Percentiles rank a stretch among this genome's conserved stretches.
Evolutionary conservation across 2,329 filamentous ascomycete species (phyloP).

Genomic region (Alternaria ethzedia): DNA sequence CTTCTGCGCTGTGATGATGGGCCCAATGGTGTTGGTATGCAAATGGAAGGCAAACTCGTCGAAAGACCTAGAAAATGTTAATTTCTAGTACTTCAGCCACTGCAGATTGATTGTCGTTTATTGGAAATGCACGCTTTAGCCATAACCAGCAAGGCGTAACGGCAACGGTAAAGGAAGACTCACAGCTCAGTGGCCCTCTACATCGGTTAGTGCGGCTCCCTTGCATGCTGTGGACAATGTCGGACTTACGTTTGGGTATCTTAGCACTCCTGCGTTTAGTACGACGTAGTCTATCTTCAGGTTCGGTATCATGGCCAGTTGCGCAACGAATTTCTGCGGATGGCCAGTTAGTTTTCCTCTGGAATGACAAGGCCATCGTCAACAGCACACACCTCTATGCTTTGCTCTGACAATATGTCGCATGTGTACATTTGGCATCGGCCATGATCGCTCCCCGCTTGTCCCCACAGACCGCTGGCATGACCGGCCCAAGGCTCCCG

Average conservation of each 20-base stretch:
- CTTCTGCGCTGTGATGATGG: conserved; percentile 63
- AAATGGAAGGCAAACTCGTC: conserved; percentile 62
- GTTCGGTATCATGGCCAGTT: conserved; percentile 50
- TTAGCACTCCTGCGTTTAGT: conserved; percentile 63
- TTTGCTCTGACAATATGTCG: conserved; percentile 61
- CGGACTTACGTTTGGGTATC: conserved; percentile 61
- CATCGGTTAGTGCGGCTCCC: conserved; percentile 33
- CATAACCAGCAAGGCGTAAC: conserved; percentile 23
- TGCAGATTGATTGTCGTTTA: conserved; percentile 12
- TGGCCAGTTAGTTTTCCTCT: background rate
- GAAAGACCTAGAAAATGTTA: conserved; percentile 53
- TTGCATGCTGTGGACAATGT: conserved; percentile 9
- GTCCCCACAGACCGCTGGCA: conserved; percentile 50
- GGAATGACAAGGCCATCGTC: background rate
- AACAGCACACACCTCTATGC: conserved; percentile 53
- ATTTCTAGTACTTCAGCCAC: background rate
- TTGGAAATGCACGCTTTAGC: conserved; percentile 28
- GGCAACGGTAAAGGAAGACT: conserved; percentile 27
- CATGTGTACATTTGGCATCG: conserved; percentile 58
- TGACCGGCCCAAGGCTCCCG: conserved; percentile 51
- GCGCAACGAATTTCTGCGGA: conserved; percentile 51
- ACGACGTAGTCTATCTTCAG: conserved; percentile 61
- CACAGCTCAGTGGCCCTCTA: conserved; percentile 61
- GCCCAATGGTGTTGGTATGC: conserved; percentile 65
- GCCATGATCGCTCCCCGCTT: conserved; percentile 54